Percentiles rank a stretch among this genome's conserved stretches.
These are phyloP conservation scores for Apiotrichum brassicae DNA, from an alignment of 1,284 basidiomycete species.

Conservation along the genomic window DNA sequence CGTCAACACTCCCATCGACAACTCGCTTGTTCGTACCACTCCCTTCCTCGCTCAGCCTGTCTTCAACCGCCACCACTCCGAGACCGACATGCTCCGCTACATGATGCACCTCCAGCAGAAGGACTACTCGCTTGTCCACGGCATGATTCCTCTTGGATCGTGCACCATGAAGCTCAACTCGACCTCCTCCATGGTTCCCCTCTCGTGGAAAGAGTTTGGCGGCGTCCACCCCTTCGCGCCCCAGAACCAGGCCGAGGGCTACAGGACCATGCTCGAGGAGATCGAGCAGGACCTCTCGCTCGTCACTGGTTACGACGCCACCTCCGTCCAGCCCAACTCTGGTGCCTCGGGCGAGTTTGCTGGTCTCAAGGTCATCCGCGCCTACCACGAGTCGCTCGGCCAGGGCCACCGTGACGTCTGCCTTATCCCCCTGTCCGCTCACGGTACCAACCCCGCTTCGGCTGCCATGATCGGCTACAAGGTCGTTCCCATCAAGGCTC, in stretches of 20 bases:
- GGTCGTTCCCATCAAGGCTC: constrained; percentile 88
- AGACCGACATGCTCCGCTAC: constrained; percentile 96
- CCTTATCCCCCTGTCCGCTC: constrained; percentile 89
- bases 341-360: constrained; percentile 95
- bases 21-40: constrained; percentile 62
- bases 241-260: constrained; percentile 81
- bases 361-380: constrained; percentile 85
- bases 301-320: constrained; percentile 91
- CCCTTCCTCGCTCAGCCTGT: constrained; percentile 77
- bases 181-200: constrained; percentile 91
- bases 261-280: constrained; percentile 79
- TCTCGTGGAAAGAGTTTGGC: constrained; percentile 89
- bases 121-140: constrained; percentile 88
- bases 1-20: constrained; percentile 48
- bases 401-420: constrained; percentile 85
- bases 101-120: constrained; percentile 90
- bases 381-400: constrained; percentile 84
- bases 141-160: constrained; percentile 95
- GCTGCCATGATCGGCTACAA: constrained; percentile 96
- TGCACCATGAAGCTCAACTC: constrained; percentile 98
- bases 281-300: constrained; percentile 83
- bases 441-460: constrained; percentile 92
- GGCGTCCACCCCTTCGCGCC: constrained; percentile 90
- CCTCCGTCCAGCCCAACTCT: constrained; percentile 94
- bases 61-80: constrained; percentile 92